Evolutionary conservation across 2,329 filamentous ascomycete genomes (phyloP).

Genomic region (Lachnellula occidentalis): DNA sequence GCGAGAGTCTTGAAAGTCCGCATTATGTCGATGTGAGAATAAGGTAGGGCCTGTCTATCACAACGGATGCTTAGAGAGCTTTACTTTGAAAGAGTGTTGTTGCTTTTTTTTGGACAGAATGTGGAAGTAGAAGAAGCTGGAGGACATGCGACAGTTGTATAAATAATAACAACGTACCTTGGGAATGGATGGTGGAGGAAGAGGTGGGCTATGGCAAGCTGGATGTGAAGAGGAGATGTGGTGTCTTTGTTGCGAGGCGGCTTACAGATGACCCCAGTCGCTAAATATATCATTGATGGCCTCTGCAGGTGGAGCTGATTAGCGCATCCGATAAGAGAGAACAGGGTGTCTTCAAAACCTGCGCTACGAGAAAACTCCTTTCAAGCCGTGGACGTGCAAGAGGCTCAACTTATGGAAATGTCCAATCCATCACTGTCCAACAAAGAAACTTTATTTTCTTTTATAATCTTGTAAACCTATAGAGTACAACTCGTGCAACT

Average conservation of each 20-base stretch:
- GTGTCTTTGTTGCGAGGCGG: constrained; percentile 18
- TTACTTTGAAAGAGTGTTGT: constrained; percentile 1
- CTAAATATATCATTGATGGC: constrained; percentile 4
- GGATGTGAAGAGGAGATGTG: constrained; percentile 20
- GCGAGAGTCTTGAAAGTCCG: constrained; percentile 29
- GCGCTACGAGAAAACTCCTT: not conserved
- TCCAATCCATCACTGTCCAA: too few relatives aligned
- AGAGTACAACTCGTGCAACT: too few relatives aligned
- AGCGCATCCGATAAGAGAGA: constrained; percentile 8
- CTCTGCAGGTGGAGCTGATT: not conserved
- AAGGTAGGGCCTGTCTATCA: constrained; percentile 9
- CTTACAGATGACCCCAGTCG: not conserved
- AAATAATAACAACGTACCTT: constrained; percentile 11
- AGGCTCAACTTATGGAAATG: too few relatives aligned
- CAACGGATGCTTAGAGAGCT: constrained; percentile 4
- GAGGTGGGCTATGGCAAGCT: not conserved
- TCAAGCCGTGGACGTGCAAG: too few relatives aligned
- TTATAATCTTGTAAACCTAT: too few relatives aligned
- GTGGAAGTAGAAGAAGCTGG: not conserved
- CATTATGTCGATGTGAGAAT: constrained; percentile 21
- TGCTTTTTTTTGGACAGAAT: constrained; percentile 5
- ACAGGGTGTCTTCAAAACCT: constrained; percentile 13
- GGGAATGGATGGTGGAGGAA: not conserved
- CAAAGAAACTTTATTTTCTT: too few relatives aligned
- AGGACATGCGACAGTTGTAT: not conserved